Percentiles rank a stretch among this genome's conserved stretches.
Evolutionary conservation across 306 rosid species (phyloP).

Genomic region (Trichosanthes cucumerina): DNA sequence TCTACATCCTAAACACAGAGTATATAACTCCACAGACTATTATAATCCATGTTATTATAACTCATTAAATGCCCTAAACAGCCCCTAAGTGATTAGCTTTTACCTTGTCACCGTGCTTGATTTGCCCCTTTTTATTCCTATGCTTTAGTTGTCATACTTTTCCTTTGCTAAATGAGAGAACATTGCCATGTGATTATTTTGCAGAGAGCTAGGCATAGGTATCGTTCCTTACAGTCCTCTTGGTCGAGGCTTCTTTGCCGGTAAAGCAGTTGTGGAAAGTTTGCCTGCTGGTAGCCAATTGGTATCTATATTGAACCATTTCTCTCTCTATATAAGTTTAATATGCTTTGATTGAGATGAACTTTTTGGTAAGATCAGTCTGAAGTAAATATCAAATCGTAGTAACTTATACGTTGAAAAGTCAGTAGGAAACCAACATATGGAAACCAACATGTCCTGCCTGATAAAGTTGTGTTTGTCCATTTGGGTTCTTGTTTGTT

Average conservation of each 20-base stretch:
- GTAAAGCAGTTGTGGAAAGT: slow-evolving; percentile 48
- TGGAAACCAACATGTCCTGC: background rate
- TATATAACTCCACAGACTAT: too few species aligned
- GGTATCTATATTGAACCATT: slow-evolving; percentile 23
- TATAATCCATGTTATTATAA: too few species aligned
- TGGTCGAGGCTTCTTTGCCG: slow-evolving; percentile 73
- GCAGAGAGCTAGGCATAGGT: slow-evolving; percentile 75
- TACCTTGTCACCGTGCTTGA: background rate
- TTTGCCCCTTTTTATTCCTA: background rate
- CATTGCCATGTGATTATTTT: background rate
- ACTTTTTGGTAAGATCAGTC: background rate
- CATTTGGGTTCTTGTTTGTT: background rate
- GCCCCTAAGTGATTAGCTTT: background rate
- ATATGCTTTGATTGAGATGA: background rate
- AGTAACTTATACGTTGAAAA: background rate
- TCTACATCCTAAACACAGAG: too few species aligned
- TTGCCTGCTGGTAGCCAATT: slow-evolving; percentile 24
- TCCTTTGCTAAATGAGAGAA: background rate
- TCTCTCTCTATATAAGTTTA: background rate
- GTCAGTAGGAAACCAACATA: background rate
- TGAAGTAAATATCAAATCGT: background rate
- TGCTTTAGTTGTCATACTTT: background rate
- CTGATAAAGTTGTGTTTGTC: background rate
- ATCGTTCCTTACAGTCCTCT: slow-evolving; percentile 76
- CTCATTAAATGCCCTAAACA: too few species aligned